Evolutionary conservation across 208 protist genomes (phyloP).

Genomic region (Acanthamoeba triangularis): DNA sequence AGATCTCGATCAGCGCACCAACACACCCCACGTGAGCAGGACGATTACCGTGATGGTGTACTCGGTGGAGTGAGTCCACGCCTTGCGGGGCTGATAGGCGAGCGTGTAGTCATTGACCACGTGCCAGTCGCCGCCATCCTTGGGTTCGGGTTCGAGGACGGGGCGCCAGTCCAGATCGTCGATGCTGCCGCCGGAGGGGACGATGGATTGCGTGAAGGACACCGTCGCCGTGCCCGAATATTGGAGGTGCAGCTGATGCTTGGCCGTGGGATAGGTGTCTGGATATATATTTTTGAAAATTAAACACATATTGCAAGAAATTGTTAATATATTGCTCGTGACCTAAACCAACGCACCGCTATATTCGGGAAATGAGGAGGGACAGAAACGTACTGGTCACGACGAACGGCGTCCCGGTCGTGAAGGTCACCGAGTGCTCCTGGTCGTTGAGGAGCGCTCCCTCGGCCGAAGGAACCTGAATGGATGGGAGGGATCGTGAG

Average conservation of each 20-base stretch:
- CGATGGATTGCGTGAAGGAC: conserved; percentile 28
- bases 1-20: not conserved
- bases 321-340: too few relatives aligned
- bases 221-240: not conserved
- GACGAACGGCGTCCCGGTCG: not conserved
- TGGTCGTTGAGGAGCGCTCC: conserved; percentile 46
- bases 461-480: conserved; percentile 70
- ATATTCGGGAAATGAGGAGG: not conserved
- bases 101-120: not conserved
- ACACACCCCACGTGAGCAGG: not conserved
- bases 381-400: not conserved
- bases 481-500: not conserved
- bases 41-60: conserved; percentile 59
- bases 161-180: conserved; percentile 20
- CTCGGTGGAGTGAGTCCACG: conserved; percentile 30
- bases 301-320: too few relatives aligned
- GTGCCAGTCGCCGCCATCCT: conserved; percentile 16
- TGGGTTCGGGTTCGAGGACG: not conserved
- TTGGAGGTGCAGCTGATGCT: not conserved
- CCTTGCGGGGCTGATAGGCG: not conserved
- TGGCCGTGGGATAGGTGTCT: not conserved
- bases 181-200: not conserved
- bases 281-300: too few relatives aligned
- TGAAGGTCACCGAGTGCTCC: conserved; percentile 9
- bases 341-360: too few relatives aligned